Base-by-base conservation (phyloP, 169 alveolate species). In the Babesia gibsoni region DNA sequence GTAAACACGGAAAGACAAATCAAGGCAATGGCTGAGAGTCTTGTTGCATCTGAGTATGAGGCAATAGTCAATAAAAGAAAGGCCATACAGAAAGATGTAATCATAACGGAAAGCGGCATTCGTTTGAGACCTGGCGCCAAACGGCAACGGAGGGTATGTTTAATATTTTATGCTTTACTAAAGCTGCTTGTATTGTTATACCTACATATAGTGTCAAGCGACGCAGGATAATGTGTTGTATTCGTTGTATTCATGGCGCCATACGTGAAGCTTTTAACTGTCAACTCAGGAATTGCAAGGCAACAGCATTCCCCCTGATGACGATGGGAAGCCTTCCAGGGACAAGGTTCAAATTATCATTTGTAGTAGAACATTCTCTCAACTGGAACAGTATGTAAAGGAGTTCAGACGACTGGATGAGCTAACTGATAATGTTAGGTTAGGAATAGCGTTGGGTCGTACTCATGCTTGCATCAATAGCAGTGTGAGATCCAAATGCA, bases 361-460 rank as follows among this genome's bases (percentile, higher is more conserved):
- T 69, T 92, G 96, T 32, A 90, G 98, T 0, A 81, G 98, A 67
- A 96, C 99, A 1, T 97, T 94, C 67, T 82, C 95, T 20, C 95
- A 96, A 59, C 85, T 96, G 35, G 73, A 92, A 29, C 93, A 96
- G 67, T 91, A 92, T 33, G 90, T 95, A 48, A 88, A 90, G 52
- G 99, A 96, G 74, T 52, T 96, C 30, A 89, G 90, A 45, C 49
- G 80, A 64, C 78, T 87, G 72, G 85, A 64, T 58, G 54, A 58
- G 36, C 59, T 42, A 56, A 89, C 83, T 43, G 78, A 85, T 23
- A 91, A 93, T 35, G 89, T 91, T 35, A 73, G 74, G 32, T 63
- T 91, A 7, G 82, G 84, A 10, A 83, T 90, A 12, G 91, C 91
- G n/a, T 68, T 92, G 0, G 89, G 92, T 7, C 57, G 98, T 42